These are phyloP conservation scores for Nepenthes alata DNA, from an alignment of 179 eudicot species.

Conservation along the genomic window DNA sequence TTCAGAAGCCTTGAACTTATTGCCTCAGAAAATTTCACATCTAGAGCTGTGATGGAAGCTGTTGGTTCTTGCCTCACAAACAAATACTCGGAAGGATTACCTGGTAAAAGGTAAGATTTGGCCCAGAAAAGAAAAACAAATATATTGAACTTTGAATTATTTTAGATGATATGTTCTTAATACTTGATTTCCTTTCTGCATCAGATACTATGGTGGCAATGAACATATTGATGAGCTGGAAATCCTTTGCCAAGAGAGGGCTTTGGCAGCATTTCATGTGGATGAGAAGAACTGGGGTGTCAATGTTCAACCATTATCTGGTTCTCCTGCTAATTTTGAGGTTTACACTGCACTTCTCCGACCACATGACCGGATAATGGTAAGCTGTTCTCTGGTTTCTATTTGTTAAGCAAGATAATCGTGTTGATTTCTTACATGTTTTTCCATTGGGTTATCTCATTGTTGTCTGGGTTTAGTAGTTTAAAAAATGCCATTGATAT, in stretches of 20 bases:
- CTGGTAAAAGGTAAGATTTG: slow-evolving; percentile 61
- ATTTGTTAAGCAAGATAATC: neutral
- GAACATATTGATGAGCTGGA: slow-evolving; percentile 80
- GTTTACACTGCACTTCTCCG: slow-evolving; percentile 79
- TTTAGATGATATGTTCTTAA: neutral
- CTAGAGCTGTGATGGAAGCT: slow-evolving; percentile 90
- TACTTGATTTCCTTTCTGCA: neutral
- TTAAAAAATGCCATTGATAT: neutral
- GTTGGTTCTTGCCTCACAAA: slow-evolving; percentile 91
- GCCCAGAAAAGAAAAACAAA: neutral
- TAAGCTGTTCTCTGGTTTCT: slow-evolving; percentile 11
- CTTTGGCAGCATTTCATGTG: slow-evolving; percentile 71
- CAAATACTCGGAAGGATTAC: slow-evolving; percentile 88
- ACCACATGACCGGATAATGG: slow-evolving; percentile 94
- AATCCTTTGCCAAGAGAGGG: slow-evolving; percentile 65
- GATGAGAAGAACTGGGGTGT: slow-evolving; percentile 77
- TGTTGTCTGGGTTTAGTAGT: neutral
- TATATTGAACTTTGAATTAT: neutral
- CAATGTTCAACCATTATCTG: slow-evolving; percentile 86
- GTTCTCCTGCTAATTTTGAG: slow-evolving; percentile 90
- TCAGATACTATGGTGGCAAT: slow-evolving; percentile 88
- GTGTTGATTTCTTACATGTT: neutral
- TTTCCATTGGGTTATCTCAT: neutral
- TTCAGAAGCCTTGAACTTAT: slow-evolving; percentile 68
- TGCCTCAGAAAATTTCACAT: slow-evolving; percentile 92